Conservation (phyloP, 495 filamentous ascomycete species). For the Hyaloscypha hepaticicola region DNA sequence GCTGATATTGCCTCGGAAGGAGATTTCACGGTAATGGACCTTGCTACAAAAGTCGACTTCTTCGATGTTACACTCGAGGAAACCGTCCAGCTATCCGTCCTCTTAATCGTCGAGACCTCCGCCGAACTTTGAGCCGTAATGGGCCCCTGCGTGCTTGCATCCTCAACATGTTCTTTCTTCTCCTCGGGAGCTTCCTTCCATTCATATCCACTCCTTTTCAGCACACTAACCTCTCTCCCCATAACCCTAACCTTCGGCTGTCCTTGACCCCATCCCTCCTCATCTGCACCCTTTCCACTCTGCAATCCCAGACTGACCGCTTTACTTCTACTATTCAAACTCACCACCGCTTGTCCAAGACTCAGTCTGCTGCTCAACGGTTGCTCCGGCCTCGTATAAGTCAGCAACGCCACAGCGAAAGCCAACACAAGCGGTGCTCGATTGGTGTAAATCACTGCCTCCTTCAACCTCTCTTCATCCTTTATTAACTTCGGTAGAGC, state of each 20-base stretch:
- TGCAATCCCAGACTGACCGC: conserved; percentile 72
- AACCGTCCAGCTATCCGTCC: conserved; percentile 37
- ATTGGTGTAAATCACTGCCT: conserved; percentile 66
- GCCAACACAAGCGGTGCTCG: conserved; percentile 78
- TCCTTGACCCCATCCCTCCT: conserved; percentile 72
- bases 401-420: conserved; percentile 70
- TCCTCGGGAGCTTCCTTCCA: conserved; percentile 43
- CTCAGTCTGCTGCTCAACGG: conserved; percentile 78
- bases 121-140: not conserved
- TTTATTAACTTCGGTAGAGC: conserved; percentile 53
- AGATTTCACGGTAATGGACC: conserved; percentile 41
- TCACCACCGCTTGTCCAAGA: conserved; percentile 75
- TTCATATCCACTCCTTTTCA: conserved; percentile 77
- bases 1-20: conserved; percentile 36
- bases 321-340: conserved; percentile 71
- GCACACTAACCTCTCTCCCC: conserved; percentile 67
- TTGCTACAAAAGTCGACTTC: conserved; percentile 51
- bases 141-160: not conserved
- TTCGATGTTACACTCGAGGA: conserved; percentile 45
- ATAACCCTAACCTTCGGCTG: conserved; percentile 69
- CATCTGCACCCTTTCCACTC: conserved; percentile 61
- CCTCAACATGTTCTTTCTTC: conserved; percentile 12
- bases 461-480: conserved; percentile 58
- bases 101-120: conserved; percentile 11
- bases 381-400: conserved; percentile 79